phyloP scores from a whole-genome alignment of 2,329 filamentous ascomycete genomes.

The Fusarium sp. region DNA sequence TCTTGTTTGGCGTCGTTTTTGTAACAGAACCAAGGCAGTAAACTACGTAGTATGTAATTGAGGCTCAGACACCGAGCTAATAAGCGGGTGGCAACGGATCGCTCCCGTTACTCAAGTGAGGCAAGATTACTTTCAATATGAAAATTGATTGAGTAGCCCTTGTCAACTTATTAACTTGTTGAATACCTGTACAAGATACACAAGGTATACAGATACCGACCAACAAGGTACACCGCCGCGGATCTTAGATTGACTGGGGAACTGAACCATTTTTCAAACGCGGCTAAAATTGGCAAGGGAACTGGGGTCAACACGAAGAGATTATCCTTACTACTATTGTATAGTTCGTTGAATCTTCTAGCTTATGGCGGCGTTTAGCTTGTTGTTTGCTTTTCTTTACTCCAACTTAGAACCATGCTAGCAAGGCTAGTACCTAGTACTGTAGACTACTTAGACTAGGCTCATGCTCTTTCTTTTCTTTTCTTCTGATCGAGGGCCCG shows the following conservation, averaged over 20 bases:
- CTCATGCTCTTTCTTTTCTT: background rate
- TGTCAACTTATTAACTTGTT: background rate
- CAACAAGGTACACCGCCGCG: slow-evolving; percentile 4
- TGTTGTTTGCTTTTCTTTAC: slow-evolving; percentile 28
- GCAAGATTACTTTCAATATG: no score
- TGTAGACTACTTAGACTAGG: background rate
- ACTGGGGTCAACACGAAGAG: slow-evolving; percentile 25
- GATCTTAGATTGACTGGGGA: background rate
- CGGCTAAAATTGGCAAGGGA: slow-evolving; percentile 21
- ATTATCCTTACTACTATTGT: slow-evolving; percentile 22
- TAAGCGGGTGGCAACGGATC: slow-evolving; percentile 9
- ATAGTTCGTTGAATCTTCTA: slow-evolving; percentile 6
- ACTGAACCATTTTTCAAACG: slow-evolving; percentile 16
- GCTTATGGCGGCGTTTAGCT: slow-evolving; percentile 9
- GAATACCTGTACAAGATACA: background rate
- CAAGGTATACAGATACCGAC: slow-evolving; percentile 5
- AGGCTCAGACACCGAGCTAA: slow-evolving; percentile 19
- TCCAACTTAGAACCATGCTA: slow-evolving; percentile 18
- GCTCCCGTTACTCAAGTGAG: slow-evolving; percentile 19
- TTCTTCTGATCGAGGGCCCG: slow-evolving; percentile 4
- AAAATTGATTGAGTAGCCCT: background rate
- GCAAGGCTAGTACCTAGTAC: background rate
- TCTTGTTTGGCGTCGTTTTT: slow-evolving; percentile 15
- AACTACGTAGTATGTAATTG: background rate
- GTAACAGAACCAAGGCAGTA: background rate